Evolutionary conservation across 2,329 filamentous ascomycete genomes (phyloP), one percentile per base, ranked within the genome.

Genomic region (Cytospora piceicola): DNA sequence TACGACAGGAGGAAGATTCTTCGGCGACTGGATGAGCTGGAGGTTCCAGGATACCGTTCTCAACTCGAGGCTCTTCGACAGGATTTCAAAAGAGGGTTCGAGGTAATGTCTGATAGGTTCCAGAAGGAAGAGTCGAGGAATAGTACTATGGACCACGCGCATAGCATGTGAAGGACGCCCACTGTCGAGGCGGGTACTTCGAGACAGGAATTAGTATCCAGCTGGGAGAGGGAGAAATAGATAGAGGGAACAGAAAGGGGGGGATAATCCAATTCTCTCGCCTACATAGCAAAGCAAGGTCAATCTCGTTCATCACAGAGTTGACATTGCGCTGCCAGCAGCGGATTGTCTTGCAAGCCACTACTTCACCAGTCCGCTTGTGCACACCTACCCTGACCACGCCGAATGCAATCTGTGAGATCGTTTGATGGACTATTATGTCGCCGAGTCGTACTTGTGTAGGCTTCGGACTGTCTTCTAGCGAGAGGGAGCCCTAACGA

Each of bases 291-390:
- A n/a, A 36, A 7, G 53, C 54, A 20, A 63, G 58, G 3, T 42
- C 22, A 27, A 63, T 32, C 15, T 63, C 17, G 57, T 52, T 57
- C 4, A 29, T 29, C 5, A 58, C 39, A 2, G 11, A 8, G 2
- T 29, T 3, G 8, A 20, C 42, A 46, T 58, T 27, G 24, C 51
- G 51, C 27, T 8, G 11, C 8, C 15, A 22, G 32, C 66, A 64
- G 34, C 61, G 29, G n/a, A 69, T 46, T 15, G 52, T 62, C 58
- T 69, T 69, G 32, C 65, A 64, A 27, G 68, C 68, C 9, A 69
- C 34, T 12, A 59, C 24, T 17, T 64, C 22, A 11, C 66, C 63
- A 4, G 66, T 66, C 20, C 15, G n/a, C 32, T 39, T 64, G 24
- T 68, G 36, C 29, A 69, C 51, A 24, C 65, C 63, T 14, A 57